Evolutionary conservation across 2,329 filamentous ascomycete species (phyloP).

Genomic region (Xylaria multiplex): DNA sequence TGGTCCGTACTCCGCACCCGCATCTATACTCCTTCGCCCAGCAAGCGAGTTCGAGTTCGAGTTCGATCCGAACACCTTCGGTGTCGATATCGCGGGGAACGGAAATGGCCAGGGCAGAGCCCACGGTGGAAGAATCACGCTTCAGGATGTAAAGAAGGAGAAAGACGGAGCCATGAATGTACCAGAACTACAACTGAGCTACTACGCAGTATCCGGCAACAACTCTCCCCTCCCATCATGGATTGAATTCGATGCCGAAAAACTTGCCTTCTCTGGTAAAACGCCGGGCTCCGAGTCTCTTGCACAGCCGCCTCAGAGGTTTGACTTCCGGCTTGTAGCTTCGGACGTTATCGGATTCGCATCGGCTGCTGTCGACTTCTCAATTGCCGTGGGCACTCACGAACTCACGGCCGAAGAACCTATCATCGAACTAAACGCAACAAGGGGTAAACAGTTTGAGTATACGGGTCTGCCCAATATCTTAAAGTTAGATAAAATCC

Average conservation of each 20-base stretch:
- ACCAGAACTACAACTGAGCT: constrained; percentile 62
- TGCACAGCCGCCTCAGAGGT: constrained; percentile 74
- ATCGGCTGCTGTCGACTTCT: constrained; percentile 72
- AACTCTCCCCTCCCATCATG: constrained; percentile 88
- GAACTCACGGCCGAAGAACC: constrained; percentile 72
- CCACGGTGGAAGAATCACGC: not conserved
- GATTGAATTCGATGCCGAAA: constrained; percentile 75
- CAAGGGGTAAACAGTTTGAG: constrained; percentile 59
- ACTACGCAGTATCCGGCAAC: constrained; percentile 80
- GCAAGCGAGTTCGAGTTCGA: constrained; percentile 63
- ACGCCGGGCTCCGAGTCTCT: constrained; percentile 73
- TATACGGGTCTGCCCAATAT: constrained; percentile 62
- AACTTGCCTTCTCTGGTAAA: constrained; percentile 74
- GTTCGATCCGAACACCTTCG: constrained; percentile 71
- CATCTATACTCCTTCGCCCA: constrained; percentile 66
- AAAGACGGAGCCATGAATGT: not conserved
- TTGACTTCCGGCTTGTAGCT: constrained; percentile 77
- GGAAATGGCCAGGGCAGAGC: constrained; percentile 1
- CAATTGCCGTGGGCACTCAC: constrained; percentile 76
- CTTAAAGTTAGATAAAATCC: constrained; percentile 68
- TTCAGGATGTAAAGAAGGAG: constrained; percentile 3
- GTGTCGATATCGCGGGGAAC: constrained; percentile 52
- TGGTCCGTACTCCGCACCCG: constrained; percentile 69
- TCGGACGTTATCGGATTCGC: constrained; percentile 84
- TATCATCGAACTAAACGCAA: constrained; percentile 66